phyloP scores from a whole-genome alignment of 495 filamentous ascomycete species.

The Thermochaetoides thermophila region DNA sequence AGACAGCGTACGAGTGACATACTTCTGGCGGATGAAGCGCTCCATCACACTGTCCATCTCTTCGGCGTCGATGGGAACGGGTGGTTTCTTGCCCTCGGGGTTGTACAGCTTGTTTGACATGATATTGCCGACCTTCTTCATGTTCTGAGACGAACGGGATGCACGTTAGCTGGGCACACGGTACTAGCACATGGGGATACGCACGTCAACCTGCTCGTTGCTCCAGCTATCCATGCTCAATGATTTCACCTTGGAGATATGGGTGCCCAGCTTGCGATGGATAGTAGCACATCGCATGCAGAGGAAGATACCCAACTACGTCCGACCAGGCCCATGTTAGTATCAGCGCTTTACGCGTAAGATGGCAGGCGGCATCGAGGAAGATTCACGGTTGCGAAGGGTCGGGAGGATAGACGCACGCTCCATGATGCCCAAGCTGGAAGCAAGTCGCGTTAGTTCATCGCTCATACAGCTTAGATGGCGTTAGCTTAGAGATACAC shows the following conservation, averaged over 20 bases:
- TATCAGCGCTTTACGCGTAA: not conserved
- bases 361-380: not conserved
- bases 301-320: constrained; percentile 81
- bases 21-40: constrained; percentile 86
- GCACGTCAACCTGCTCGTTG: constrained; percentile 87
- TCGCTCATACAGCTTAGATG: too few relatives aligned
- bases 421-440: constrained; percentile 98
- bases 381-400: not conserved
- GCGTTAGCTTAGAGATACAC: too few relatives aligned
- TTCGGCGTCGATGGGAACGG: constrained; percentile 76
- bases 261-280: constrained; percentile 93
- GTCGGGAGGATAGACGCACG: constrained; percentile 41
- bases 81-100: constrained; percentile 61
- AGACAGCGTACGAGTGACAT: constrained; percentile 41
- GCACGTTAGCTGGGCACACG: constrained; percentile 10
- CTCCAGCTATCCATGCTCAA: constrained; percentile 96
- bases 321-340: constrained; percentile 11
- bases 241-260: constrained; percentile 96
- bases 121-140: constrained; percentile 80
- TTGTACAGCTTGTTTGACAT: constrained; percentile 81
- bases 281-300: constrained; percentile 95
- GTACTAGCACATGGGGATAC: constrained; percentile 11
- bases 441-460: constrained; percentile 11
- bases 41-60: constrained; percentile 89
- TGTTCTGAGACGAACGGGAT: constrained; percentile 60